Evolutionary conservation across 2,329 filamentous ascomycete species (phyloP).

Genomic region (Stemphylium vesicarium): DNA sequence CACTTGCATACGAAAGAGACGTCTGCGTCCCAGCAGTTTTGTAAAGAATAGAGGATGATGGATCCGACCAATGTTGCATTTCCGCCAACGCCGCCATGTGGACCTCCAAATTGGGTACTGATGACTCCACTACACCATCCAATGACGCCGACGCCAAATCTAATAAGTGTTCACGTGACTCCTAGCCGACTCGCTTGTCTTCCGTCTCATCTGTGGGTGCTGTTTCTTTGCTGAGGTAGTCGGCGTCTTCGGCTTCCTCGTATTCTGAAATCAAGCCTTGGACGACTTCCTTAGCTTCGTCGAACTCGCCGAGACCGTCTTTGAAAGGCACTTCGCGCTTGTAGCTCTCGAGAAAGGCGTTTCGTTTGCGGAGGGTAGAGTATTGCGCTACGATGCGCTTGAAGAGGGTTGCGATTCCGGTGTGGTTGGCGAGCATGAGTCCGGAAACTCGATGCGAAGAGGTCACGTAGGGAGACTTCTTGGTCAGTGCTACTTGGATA

Average conservation of each 20-base stretch:
- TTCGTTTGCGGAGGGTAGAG: slow-evolving; percentile 91
- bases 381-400: slow-evolving; percentile 93
- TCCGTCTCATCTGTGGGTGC: slow-evolving; percentile 47
- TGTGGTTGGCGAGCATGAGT: slow-evolving; percentile 97
- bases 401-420: slow-evolving; percentile 95
- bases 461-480: slow-evolving; percentile 93
- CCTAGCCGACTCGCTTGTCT: slow-evolving; percentile 38
- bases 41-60: neutral
- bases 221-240: slow-evolving; percentile 81
- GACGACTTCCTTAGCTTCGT: slow-evolving; percentile 91
- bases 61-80: neutral
- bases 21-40: neutral
- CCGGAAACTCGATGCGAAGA: slow-evolving; percentile 95
- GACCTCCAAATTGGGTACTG: neutral
- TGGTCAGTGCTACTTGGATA: slow-evolving; percentile 95
- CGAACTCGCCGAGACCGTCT: slow-evolving; percentile 91
- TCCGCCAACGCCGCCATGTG: slow-evolving; percentile 3
- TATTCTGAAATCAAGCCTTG: slow-evolving; percentile 92
- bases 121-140: slow-evolving; percentile 3
- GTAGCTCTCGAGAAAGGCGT: slow-evolving; percentile 95
- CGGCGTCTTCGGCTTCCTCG: slow-evolving; percentile 88
- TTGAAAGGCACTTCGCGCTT: slow-evolving; percentile 94
- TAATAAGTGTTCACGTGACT: neutral
- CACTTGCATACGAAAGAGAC: neutral
- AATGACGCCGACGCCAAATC: slow-evolving; percentile 7